Evolutionary conservation across 306 rosid genomes (phyloP).

Genomic region (Inga leiocalycina): DNA sequence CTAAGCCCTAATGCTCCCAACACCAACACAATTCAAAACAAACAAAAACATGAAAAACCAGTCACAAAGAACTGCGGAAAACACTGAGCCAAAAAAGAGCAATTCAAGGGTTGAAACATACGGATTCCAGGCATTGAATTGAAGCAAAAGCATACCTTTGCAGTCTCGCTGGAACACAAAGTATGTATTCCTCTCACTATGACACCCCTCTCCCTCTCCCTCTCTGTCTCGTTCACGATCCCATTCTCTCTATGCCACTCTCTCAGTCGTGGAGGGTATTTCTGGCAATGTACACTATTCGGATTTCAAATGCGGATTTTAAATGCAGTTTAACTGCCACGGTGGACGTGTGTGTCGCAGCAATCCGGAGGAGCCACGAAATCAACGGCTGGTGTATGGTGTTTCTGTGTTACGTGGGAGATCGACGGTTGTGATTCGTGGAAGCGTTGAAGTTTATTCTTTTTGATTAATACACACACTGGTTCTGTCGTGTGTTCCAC

Average conservation of each 20-base stretch:
- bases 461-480: not conserved
- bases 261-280: constrained; percentile 25
- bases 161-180: constrained; percentile 22
- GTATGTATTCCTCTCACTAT: constrained; percentile 7
- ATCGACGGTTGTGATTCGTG: constrained; percentile 38
- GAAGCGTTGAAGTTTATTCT: not conserved
- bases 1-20: constrained; percentile 57
- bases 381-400: constrained; percentile 42
- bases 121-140: constrained; percentile 45
- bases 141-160: constrained; percentile 41
- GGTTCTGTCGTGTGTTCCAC: not conserved
- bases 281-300: constrained; percentile 37
- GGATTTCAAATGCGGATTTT: constrained; percentile 89
- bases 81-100: not conserved
- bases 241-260: not conserved
- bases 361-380: constrained; percentile 8
- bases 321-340: constrained; percentile 66
- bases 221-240: not conserved
- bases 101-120: constrained; percentile 39
- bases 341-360: constrained; percentile 43
- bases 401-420: not conserved
- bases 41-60: constrained; percentile 4
- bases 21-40: constrained; percentile 6
- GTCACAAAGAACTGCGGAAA: not conserved
- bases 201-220: not conserved